Base-by-base conservation (phyloP, 2,329 filamentous ascomycete genomes). In the Fusarium annulatum region DNA sequence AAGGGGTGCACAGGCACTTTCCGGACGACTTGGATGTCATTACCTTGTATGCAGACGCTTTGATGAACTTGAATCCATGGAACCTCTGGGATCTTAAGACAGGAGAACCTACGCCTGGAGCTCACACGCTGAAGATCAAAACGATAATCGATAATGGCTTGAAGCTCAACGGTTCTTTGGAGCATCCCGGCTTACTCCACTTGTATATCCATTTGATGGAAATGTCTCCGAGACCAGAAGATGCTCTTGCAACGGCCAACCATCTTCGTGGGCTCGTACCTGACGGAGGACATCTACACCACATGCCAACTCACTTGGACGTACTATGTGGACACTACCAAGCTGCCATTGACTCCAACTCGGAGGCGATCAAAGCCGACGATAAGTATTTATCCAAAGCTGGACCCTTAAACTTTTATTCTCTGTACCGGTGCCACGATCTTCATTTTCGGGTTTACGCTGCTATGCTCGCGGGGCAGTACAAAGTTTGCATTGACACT, bases 231-330 rank as follows among this genome's bases (percentile, higher is more conserved):
- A 86, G 84, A 0, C 92, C 92, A 1, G 92, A 94, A 78, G 79
- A 82, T 3, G 93, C 90, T 3, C 79, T 93, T 21, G 83, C 87
- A 0, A 84, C 87, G 0, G 92, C 91, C 9, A 87, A 94, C 75
- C 82, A 84, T 21, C 85, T 94, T 16, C 89, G 92, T 28, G 86
- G 85, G 15, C 85, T 94, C 5, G 88, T 92, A 0, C 92, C 92
- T 0, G 92, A 94, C 78, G 86, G 89, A 0, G 92, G 92, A 2
- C 93, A 95, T 79, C 82, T 94, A 1, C 85, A 90, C 45, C 92
- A 94, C 77, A 95, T 96, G 93, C 93, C 93, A 0, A 90, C 90
- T 1, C 93, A 96, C 79, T 84, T 95, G 41, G 93, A 95, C 19
- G 71, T 76, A 16, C 86, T 95, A 0, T 88, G 91, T 34, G 93